Percentiles rank a stretch among this genome's conserved stretches.
Conservation (phyloP, 2,329 filamentous ascomycete genomes). For the Juglanconis sp. region DNA sequence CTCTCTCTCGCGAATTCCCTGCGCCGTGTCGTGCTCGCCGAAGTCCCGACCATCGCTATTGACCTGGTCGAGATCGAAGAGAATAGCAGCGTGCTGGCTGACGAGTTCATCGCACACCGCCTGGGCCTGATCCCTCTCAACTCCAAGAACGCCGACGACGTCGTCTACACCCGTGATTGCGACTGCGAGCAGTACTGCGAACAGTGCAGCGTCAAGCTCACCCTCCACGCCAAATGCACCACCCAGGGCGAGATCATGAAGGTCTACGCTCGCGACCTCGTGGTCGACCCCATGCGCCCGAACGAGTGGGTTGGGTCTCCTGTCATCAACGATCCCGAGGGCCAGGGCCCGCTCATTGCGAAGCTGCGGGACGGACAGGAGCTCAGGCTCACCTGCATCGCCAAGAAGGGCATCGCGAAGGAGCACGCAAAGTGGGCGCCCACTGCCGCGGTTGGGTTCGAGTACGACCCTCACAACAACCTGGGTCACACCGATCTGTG, state of each 20-base stretch:
- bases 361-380: slow-evolving; percentile 90
- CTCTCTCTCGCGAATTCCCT: slow-evolving; percentile 90
- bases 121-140: slow-evolving; percentile 86
- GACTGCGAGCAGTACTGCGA: slow-evolving; percentile 96
- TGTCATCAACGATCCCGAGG: slow-evolving; percentile 78
- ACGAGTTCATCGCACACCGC: slow-evolving; percentile 93
- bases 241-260: slow-evolving; percentile 79
- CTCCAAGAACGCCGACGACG: slow-evolving; percentile 75
- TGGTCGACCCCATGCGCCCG: slow-evolving; percentile 65
- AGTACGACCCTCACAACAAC: slow-evolving; percentile 98
- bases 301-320: slow-evolving; percentile 77
- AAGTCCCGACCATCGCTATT: slow-evolving; percentile 92
- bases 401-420: slow-evolving; percentile 98
- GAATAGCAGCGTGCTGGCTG: slow-evolving; percentile 93
- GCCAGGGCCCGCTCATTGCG: slow-evolving; percentile 78
- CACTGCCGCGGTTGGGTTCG: slow-evolving; percentile 87
- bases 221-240: slow-evolving; percentile 80
- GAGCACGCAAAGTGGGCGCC: slow-evolving; percentile 99
- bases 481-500: slow-evolving; percentile 88
- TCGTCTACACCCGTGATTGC: slow-evolving; percentile 89
- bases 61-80: slow-evolving; percentile 89
- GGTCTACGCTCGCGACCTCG: slow-evolving; percentile 86
- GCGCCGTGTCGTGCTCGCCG: slow-evolving; percentile 85
- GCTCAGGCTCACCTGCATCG: slow-evolving; percentile 84
- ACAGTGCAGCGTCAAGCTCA: slow-evolving; percentile 81